Evolutionary conservation across 768 basidiomycete genomes (phyloP), one percentile per base, ranked within the genome.

Genomic region (Crucibulum laeve): DNA sequence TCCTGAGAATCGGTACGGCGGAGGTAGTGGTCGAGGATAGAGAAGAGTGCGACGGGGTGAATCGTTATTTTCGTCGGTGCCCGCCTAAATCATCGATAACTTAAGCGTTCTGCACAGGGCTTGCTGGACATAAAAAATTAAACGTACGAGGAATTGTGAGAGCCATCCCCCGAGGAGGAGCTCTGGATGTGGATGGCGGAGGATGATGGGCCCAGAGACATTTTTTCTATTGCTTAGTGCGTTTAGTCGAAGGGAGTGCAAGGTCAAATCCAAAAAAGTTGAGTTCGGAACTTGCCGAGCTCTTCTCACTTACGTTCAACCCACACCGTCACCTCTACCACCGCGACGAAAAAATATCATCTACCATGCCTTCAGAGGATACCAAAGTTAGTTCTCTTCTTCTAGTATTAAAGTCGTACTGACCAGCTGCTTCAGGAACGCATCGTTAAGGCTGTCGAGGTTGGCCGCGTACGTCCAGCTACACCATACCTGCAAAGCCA

Each of bases 1-100:
- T 84, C 83, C 54, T 93, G 87, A 21, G 71, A 64, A 52, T 87
- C 82, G 30, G 79, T 84, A 47, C 91, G 81, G 14, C 95, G 87
- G 40, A 97, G 82, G 66, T 93, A 94, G 72, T 97, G 94, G 67
- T 96, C 94, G 52, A 98, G 83, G 71, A 97, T 90, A 42, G 91
- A 85, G 62, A 96, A 91, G 38, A 98, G 80, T 3, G 91, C 92
- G 40, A 91, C 86, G 10, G 95, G 93, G 60, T 94, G 91, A 48
- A 97, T 78, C 38, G 84, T 89, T 44, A 96, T 78, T 35, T 71
- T 76, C 23, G 79, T 77, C 23, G 85, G 86, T 45, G 82, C 73
- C 28, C 84, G 82, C 42, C 89, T 91, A 56, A 26, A 47, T 42
- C 32, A 34, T 30, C 42, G n/a, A n/a, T n/a, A n/a, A n/a, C n/a